These are phyloP conservation scores for Dactylellina parvicollis DNA, from an alignment of 2,329 filamentous ascomycete species.

Conservation along the genomic window DNA sequence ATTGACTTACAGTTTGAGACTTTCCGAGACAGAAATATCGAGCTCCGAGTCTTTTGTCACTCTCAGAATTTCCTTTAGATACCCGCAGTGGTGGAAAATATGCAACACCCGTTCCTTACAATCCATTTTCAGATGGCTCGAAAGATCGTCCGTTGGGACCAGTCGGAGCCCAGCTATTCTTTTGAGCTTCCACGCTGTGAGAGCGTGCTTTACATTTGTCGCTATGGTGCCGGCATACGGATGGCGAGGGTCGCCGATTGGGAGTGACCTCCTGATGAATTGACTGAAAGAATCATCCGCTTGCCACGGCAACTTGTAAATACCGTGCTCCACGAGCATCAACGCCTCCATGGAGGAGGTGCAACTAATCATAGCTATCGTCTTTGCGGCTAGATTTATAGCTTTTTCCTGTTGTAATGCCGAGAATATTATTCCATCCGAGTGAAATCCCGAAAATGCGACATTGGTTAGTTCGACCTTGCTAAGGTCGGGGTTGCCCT, in stretches of 20 bases:
- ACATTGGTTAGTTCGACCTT: conserved; percentile 46
- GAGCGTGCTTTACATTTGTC: conserved; percentile 51
- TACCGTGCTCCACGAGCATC: conserved; percentile 55
- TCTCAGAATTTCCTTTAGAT: conserved; percentile 58
- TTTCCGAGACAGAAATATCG: conserved; percentile 27
- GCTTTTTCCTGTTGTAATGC: conserved; percentile 54
- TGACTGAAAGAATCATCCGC: conserved; percentile 53
- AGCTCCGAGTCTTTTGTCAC: conserved; percentile 27
- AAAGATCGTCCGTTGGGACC: conserved; percentile 58
- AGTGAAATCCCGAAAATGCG: conserved; percentile 40
- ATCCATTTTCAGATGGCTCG: conserved; percentile 58
- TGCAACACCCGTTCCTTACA: conserved; percentile 55
- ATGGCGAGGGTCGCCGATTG: conserved; percentile 49
- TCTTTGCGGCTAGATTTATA: conserved; percentile 56
- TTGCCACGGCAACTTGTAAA: conserved; percentile 53
- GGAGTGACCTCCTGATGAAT: conserved; percentile 55
- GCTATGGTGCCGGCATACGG: conserved; percentile 26
- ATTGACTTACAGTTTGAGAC: conserved; percentile 21
- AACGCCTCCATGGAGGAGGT: conserved; percentile 44
- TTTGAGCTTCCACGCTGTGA: conserved; percentile 57
- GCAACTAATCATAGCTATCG: conserved; percentile 58
- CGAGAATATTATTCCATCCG: not conserved
- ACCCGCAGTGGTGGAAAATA: conserved; percentile 59
- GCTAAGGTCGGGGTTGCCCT: conserved; percentile 46
- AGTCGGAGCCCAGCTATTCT: conserved; percentile 56